Base-by-base conservation (phyloP, 352 stramenopile genomes). In the Phytopythium cucurbitacearum region DNA sequence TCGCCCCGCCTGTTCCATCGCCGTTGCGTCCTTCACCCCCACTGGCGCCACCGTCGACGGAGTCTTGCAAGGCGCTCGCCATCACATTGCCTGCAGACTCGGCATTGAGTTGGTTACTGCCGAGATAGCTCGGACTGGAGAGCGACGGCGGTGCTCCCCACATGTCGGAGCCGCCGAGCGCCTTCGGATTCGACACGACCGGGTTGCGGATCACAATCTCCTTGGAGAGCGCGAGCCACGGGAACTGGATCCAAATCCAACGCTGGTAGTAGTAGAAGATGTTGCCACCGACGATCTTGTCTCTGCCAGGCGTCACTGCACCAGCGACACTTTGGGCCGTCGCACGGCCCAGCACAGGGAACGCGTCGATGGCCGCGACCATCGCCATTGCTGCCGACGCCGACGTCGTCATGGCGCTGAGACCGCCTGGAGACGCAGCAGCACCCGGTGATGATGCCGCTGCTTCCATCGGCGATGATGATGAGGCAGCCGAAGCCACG, bases 161-260 rank as follows among this genome's bases (percentile, higher is more conserved):
- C 0, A 16, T 8, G 21, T 46, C 48, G 11, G 16, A 4, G 9
- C 37, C 34, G 3, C 48, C 21, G n/a, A 53, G 5, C 0, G 59
- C 54, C 45, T 70, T 73, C 8, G 65, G 57, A 39, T 70, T 73
- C 21, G 50, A 55, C 13, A 87, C 59, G 6, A 74, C 47, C 12
- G 70, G 65, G 5, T 90, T 77, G 28, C 71, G 61, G 10, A 86
- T 52, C 37, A 76, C 51, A 45, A 93, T 87, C 13, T 93, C 78
- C 42, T 76, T 71, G 7, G 76, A 61, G 15, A 97, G 72, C 12
- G 87, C 87, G 9, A 97, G 76, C 91, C 91, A 97, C n/a, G 89
- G 87, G 60, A 94, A 97, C 49, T 96, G 82, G 51, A 97, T 94
- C 91, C 91, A 97, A 21, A 97, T 78, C 91, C 91, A 97, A 37